Base-by-base conservation (phyloP, 2,329 filamentous ascomycete species). In the Neofusicoccum parvum region DNA sequence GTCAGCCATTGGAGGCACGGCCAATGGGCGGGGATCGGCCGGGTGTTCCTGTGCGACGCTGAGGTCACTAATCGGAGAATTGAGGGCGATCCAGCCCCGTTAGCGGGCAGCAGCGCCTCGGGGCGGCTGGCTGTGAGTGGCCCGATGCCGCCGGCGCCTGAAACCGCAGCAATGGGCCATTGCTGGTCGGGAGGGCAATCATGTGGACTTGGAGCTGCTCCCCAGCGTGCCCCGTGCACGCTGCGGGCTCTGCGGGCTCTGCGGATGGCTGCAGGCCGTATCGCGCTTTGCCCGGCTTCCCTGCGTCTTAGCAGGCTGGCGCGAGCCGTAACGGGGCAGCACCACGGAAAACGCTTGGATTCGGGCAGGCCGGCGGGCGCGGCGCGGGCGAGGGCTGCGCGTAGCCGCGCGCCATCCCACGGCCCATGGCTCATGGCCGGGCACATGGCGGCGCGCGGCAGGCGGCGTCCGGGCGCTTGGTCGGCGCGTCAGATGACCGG, bases 41-140 rank as follows among this genome's bases (percentile, higher is more conserved):
- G 53, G 45, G 20, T 60, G 53, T 36, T 45, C 37, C 53, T 51
- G 64, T 65, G 54, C 46, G 39, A 65, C 54, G 53, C 45, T 65
- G 54, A 60, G 54, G 64, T 65, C 64, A 65, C 64, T 65, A 65
- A 65, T 65, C 64, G 64, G 64, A 65, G 64, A 65, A 65, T 65
- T 65, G 64, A 65, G 64, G 62, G 53, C 37, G 54, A 48, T 51
- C 64, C 64, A 65, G 64, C 53, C 64, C 48, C 64, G 34, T 51
- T 50, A 39, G 34, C 17, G 58, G 20, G 15, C 23, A 49, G 17
- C 46, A 46, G 43, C 43, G 43, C 43, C 43, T n/a, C 23, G 34
- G 32, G 62, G 41, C 34, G 9, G n/a, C 34, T n/a, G 39, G 41
- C n/a, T 14, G 39, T 58, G 46, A 65, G 64, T 65, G 64, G 64